Evolutionary conservation across 192 early-diverging fungal genomes (phyloP), one percentile per base, ranked within the genome.

Genomic region (Pilaira anomala): DNA sequence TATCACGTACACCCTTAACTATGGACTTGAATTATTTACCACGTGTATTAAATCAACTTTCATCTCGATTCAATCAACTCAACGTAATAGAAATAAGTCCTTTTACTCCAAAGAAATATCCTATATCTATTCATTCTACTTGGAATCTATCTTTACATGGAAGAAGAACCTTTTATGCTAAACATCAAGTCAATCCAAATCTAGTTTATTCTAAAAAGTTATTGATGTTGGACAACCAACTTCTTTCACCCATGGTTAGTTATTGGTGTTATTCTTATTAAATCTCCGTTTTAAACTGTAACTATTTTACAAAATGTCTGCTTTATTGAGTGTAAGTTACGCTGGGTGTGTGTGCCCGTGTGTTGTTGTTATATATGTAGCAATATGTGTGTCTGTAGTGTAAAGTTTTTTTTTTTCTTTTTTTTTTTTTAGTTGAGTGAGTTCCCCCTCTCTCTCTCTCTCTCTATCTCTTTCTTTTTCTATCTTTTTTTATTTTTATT

Each of bases 201-300:
- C 46, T 49, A 13, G 29, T 14, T 7, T 49, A 49, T 21, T 49
- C 60, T 48, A 46, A 62, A 21, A 62, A 62, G 26, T 5, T 62
- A 13, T 13, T 49, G 9, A 36, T 49, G 19, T 25, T 46, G 3
- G 45, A 48, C 14, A 29, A 48, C 21, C 18, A 21, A 19, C 25
- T 25, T 5, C 18, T 46, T 19, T 62, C 60, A 29, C 44, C 60
- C 29, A 62, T 62, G 60, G 33, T 48, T 49, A 48, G 26, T 30
- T 62, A 62, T 49, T 62, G 60, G 60, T 22, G 60, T 8, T 62
- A 49, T 48, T 62, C 60, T 12, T 62, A 49, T 16, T 62, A 36
- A 62, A 14, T 46, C 13, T 46, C 33, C 33, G 33, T 36, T 36
- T 36, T 36, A 36, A 36, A 9, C 6, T 4, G 11, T 36, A 36